These are phyloP conservation scores for Laguncularia racemosa DNA, from an alignment of 345 rosid genomes.

Conservation along the genomic window DNA sequence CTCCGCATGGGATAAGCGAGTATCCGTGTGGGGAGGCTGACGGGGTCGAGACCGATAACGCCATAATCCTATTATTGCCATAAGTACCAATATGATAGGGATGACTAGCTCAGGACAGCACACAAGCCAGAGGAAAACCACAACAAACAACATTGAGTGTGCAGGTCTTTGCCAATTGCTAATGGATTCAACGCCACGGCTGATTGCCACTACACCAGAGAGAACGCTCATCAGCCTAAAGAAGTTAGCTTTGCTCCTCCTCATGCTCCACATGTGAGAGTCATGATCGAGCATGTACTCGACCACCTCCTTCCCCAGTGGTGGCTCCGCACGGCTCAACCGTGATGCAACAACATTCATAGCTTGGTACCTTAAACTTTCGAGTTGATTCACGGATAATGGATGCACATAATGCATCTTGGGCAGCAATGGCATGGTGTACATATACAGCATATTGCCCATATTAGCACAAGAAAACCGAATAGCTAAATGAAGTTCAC, in stretches of 20 bases:
- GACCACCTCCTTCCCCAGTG: constrained; percentile 61
- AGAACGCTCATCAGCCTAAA: constrained; percentile 48
- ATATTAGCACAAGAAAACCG: constrained; percentile 54
- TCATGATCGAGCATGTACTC: constrained; percentile 74
- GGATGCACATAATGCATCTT: constrained; percentile 69
- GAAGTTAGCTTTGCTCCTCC: constrained; percentile 76
- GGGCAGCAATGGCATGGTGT: constrained; percentile 46
- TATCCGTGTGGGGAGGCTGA: constrained; percentile 67
- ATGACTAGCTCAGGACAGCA: constrained; percentile 44
- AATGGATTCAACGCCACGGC: constrained; percentile 27
- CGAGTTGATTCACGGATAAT: constrained; percentile 44
- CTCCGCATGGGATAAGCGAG: constrained; percentile 50
- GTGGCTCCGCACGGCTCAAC: constrained; percentile 61
- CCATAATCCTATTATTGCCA: constrained; percentile 50
- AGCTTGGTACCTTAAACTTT: constrained; percentile 54
- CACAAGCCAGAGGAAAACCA: constrained; percentile 33
- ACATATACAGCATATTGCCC: constrained; percentile 55
- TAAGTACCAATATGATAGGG: constrained; percentile 31
- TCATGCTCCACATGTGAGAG: constrained; percentile 79
- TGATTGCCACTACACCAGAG: constrained; percentile 31
- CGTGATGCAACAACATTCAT: constrained; percentile 48
- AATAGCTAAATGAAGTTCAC: constrained; percentile 70
- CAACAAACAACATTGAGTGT: constrained; percentile 38
- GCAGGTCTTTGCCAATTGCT: constrained; percentile 52
- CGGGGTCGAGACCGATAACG: constrained; percentile 45